These are phyloP conservation scores for Cryphonectria nitschkei DNA, from an alignment of 2,329 filamentous ascomycete genomes.

Conservation along the genomic window DNA sequence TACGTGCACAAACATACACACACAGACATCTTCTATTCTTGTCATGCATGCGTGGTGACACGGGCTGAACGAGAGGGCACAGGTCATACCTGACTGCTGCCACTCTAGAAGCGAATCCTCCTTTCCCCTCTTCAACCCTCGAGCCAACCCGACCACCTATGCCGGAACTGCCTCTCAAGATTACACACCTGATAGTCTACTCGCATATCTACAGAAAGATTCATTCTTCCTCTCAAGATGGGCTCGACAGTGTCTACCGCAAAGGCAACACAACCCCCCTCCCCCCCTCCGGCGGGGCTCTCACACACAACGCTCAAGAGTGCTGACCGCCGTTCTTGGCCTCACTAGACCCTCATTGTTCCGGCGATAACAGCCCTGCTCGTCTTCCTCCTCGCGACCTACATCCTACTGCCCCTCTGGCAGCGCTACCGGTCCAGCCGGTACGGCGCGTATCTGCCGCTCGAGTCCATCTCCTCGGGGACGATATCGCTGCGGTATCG, in stretches of 20 bases:
- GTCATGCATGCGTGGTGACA: conserved; percentile 14
- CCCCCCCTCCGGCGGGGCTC: not conserved
- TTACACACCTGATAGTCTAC: not conserved
- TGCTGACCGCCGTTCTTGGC: conserved; percentile 6
- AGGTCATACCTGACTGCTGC: not conserved
- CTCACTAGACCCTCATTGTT: conserved; percentile 65
- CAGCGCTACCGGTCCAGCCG: conserved; percentile 66
- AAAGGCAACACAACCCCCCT: conserved; percentile 16
- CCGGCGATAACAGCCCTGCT: conserved; percentile 72
- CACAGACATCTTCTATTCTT: not conserved
- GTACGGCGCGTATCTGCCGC: conserved; percentile 74
- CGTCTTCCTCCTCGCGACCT: conserved; percentile 69
- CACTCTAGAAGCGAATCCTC: not conserved
- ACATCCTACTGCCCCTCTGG: conserved; percentile 69
- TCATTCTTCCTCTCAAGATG: conserved; percentile 36
- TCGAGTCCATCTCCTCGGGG: conserved; percentile 64
- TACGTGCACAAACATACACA: not conserved
- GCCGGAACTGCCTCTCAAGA: not conserved
- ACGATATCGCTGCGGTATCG: conserved; percentile 59
- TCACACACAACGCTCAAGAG: not conserved
- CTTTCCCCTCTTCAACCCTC: not conserved
- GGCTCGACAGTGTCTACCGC: conserved; percentile 38
- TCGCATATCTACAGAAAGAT: not conserved
- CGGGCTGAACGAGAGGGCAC: conserved; percentile 9
- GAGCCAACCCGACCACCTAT: not conserved